Conservation (phyloP, 495 filamentous ascomycete species). For the Hypoxylon fuscum region DNA sequence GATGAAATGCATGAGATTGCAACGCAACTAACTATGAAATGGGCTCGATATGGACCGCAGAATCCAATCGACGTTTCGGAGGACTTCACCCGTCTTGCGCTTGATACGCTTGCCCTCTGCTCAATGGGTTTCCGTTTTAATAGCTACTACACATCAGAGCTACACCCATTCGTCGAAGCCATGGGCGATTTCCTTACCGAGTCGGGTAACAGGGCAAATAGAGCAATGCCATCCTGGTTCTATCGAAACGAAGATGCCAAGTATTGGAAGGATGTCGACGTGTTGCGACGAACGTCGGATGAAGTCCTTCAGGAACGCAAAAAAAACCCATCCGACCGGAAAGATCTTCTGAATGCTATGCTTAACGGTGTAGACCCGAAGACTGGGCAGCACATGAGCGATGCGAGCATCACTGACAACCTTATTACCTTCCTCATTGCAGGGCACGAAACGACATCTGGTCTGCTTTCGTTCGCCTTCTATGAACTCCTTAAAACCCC, state of each 20-base stretch:
- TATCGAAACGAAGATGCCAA: conserved; percentile 63
- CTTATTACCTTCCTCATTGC: conserved; percentile 79
- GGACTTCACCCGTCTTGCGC: conserved; percentile 78
- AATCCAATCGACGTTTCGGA: conserved; percentile 67
- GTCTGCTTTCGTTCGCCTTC: conserved; percentile 63
- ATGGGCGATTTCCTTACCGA: conserved; percentile 69
- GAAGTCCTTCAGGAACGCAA: conserved; percentile 70
- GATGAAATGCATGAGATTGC: conserved; percentile 80
- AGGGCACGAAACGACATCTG: conserved; percentile 79
- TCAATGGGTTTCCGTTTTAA: conserved; percentile 82
- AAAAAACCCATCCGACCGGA: conserved; percentile 63
- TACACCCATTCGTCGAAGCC: conserved; percentile 73
- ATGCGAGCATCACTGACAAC: conserved; percentile 71
- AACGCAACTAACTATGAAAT: conserved; percentile 76
- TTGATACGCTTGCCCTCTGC: conserved; percentile 78
- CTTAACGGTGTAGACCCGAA: conserved; percentile 71
- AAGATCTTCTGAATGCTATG: conserved; percentile 77
- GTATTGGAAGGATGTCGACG: conserved; percentile 65
- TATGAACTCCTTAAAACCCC: conserved; percentile 67
- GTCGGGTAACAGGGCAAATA: conserved; percentile 59
- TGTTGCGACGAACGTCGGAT: conserved; percentile 62
- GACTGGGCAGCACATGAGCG: conserved; percentile 70
- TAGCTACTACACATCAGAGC: conserved; percentile 71
- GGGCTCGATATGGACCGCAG: conserved; percentile 70
- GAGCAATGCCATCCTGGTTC: conserved; percentile 64